Evolutionary conservation across 305 asterid genomes (phyloP).

Genomic region (Plantago coronopus): DNA sequence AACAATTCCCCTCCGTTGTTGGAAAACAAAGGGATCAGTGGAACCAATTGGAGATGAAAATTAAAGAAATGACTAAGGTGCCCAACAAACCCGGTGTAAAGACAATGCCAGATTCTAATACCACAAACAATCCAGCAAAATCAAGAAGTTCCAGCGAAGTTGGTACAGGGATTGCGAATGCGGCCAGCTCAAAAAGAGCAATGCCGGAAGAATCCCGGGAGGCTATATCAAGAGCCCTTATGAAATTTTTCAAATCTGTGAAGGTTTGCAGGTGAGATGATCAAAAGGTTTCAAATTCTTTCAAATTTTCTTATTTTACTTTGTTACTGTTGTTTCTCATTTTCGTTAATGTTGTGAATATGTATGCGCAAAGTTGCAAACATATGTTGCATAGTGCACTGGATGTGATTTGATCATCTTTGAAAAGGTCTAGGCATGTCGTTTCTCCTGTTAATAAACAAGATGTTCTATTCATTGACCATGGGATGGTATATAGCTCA

Average conservation of each 20-base stretch:
- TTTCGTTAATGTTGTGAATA: neutral
- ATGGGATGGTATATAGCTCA: too few relatives aligned
- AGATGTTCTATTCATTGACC: too few relatives aligned
- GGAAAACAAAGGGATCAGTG: slow-evolving; percentile 48
- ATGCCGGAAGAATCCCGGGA: slow-evolving; percentile 69
- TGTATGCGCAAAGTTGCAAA: too few relatives aligned
- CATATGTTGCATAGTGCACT: too few relatives aligned
- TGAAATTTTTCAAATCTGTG: slow-evolving; percentile 47
- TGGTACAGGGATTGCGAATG: slow-evolving; percentile 33
- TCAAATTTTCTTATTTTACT: slow-evolving; percentile 11
- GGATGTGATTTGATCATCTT: too few relatives aligned
- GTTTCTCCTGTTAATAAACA: too few relatives aligned
- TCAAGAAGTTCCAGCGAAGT: slow-evolving; percentile 33
- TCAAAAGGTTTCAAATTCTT: slow-evolving; percentile 15
- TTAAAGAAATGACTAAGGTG: slow-evolving; percentile 21
- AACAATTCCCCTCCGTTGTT: slow-evolving; percentile 41
- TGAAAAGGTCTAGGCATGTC: too few relatives aligned
- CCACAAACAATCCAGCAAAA: slow-evolving; percentile 26
- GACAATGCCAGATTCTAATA: slow-evolving; percentile 29
- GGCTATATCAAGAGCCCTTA: slow-evolving; percentile 56
- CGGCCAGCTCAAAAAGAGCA: slow-evolving; percentile 32
- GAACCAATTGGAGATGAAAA: slow-evolving; percentile 37
- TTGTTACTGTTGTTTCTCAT: neutral
- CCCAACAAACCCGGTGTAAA: slow-evolving; percentile 35
- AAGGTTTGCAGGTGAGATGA: slow-evolving; percentile 87